Base-by-base conservation (phyloP, 116 monocot genomes). In the Dioscorea cayenensis region DNA sequence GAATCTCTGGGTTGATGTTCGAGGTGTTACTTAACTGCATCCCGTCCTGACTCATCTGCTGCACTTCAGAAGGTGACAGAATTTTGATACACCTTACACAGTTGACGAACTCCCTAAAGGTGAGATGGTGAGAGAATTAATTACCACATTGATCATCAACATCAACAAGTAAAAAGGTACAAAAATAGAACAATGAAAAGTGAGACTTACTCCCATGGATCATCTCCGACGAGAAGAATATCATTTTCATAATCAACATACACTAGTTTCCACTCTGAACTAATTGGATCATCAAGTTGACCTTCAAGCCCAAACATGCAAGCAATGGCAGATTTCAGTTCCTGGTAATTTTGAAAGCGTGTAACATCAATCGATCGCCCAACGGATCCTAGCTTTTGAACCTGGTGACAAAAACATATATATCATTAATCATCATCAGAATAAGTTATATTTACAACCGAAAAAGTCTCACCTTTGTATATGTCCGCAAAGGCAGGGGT, bases 191-290 rank as follows among this genome's bases (percentile, higher is more conserved):
- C 59, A 32, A 32, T 28, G 48, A 75, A 75, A 64, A 14, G 13
- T 19, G 43, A 60, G 38, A 82, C 93, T 84, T 83, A 97, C 97
- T 93, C 90, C 97, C 97, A 97, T 65, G 97, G 97, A 81, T 97
- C 97, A 76, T 97, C 97, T 64, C 94, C 97, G 66, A 97, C 93
- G 19, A 97, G 83, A 80, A 97, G 88, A 75, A 97, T 90, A 80
- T 97, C 97, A 71, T 97, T 93, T 72, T 97, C 94, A 63, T 88
- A 86, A 78, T 97, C 97, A 0, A 97, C 80, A 68, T 93, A 97
- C 0, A 97, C 97, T 64, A 97, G 89, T 65, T 93, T 93, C 94
- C 97, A 93, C 58, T 85, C 88, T 8, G 88, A 83, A 64, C 71
- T 66, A 71, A 55, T 72, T 20, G 83, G 83, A 73, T 90, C 86